These are phyloP conservation scores for Solanum hybrid DNA, from an alignment of 305 asterid species.

Conservation along the genomic window DNA sequence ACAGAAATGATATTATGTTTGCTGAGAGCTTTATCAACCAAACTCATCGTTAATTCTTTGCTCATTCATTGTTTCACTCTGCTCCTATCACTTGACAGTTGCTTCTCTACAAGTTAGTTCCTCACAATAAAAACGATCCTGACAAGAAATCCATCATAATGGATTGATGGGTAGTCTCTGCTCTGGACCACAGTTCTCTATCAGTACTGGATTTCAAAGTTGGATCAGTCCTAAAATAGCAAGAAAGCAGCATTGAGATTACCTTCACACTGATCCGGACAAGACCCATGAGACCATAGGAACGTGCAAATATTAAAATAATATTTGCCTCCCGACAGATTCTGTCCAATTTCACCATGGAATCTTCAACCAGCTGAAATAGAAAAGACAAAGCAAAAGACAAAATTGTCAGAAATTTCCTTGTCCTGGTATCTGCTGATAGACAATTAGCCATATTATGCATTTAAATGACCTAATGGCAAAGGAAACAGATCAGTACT, in stretches of 20 bases:
- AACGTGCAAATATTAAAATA: conserved; percentile 79
- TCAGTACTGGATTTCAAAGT: background rate
- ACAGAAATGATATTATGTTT: background rate
- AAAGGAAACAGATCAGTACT: background rate
- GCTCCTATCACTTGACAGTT: background rate
- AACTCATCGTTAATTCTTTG: background rate
- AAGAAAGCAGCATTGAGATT: conserved; percentile 3
- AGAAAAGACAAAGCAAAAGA: conserved; percentile 9
- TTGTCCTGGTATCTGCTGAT: background rate
- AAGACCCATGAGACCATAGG: conserved; percentile 88
- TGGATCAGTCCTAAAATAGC: background rate
- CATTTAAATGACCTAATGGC: background rate
- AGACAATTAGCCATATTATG: background rate
- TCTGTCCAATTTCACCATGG: conserved; percentile 82
- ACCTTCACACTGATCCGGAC: conserved; percentile 92
- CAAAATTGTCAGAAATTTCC: background rate
- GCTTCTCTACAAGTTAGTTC: background rate
- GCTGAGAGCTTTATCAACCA: background rate
- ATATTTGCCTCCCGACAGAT: conserved; percentile 83
- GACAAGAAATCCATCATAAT: background rate
- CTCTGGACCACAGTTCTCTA: background rate
- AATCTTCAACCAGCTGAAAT: conserved; percentile 68
- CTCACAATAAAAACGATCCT: background rate
- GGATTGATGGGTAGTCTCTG: background rate
- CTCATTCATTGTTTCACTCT: background rate